Conservation (phyloP, 2,329 filamentous ascomycete genomes). For the Gnomoniopsis sp. region DNA sequence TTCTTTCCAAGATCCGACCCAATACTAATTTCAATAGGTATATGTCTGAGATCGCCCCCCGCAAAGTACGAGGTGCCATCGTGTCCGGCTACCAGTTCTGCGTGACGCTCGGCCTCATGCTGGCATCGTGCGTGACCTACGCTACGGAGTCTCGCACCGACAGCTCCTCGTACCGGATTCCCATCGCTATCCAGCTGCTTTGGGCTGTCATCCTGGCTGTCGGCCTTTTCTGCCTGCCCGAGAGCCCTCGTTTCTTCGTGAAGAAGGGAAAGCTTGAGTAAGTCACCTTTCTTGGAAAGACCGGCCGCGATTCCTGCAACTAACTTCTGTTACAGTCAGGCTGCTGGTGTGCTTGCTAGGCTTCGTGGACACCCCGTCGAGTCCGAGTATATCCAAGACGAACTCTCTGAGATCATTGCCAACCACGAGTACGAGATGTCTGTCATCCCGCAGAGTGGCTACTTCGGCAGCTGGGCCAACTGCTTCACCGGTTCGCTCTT, state of each 20-base stretch:
- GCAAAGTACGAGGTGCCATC: conserved; percentile 66
- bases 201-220: conserved; percentile 36
- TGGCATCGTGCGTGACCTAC: conserved; percentile 68
- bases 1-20: not conserved
- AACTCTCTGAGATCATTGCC: conserved; percentile 71
- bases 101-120: conserved; percentile 68
- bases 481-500: conserved; percentile 54
- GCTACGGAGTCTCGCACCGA: conserved; percentile 56
- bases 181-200: conserved; percentile 65
- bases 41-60: conserved; percentile 76
- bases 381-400: conserved; percentile 63
- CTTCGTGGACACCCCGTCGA: conserved; percentile 64
- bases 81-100: conserved; percentile 76
- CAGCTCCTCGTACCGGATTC: conserved; percentile 66
- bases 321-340: conserved; percentile 30
- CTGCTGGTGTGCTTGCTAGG: conserved; percentile 52
- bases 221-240: conserved; percentile 40
- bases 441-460: conserved; percentile 54
- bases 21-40: conserved; percentile 32
- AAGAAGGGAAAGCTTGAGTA: conserved; percentile 59
- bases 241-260: conserved; percentile 71
- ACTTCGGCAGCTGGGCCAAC: conserved; percentile 57
- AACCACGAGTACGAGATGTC: conserved; percentile 68
- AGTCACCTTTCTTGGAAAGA: not conserved
- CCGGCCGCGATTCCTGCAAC: not conserved